Evolutionary conservation across 164 flowering plant species (phyloP).

Genomic region (Macadamia integrifolia): DNA sequence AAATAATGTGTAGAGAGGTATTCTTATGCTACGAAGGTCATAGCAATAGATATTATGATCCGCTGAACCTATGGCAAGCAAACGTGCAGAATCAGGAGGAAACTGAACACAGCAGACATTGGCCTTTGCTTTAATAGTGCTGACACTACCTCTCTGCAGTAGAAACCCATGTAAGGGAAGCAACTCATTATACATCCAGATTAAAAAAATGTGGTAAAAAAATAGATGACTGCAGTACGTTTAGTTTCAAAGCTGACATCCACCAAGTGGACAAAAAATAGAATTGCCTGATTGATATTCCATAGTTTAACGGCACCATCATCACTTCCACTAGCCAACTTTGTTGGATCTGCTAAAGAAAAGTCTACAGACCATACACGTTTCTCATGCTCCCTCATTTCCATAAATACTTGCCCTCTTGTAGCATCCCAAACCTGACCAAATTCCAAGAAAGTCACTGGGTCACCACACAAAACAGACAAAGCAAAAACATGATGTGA

Average conservation of each 20-base stretch:
- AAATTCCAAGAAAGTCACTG: conserved; percentile 6
- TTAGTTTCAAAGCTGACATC: conserved; percentile 90
- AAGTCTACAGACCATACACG: conserved; percentile 97
- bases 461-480: not conserved
- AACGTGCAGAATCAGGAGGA: conserved; percentile 67
- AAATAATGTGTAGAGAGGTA: conserved; percentile 65
- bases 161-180: conserved; percentile 43
- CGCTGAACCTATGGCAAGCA: conserved; percentile 93
- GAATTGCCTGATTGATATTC: conserved; percentile 99
- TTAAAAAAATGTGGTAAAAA: conserved; percentile 17
- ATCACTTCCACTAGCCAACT: conserved; percentile 96
- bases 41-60: conserved; percentile 86
- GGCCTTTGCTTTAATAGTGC: conserved; percentile 85
- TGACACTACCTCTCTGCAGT: conserved; percentile 82
- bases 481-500: not conserved
- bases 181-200: conserved; percentile 38
- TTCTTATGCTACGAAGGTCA: conserved; percentile 72
- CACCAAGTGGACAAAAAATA: conserved; percentile 73
- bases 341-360: conserved; percentile 83
- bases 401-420: conserved; percentile 62
- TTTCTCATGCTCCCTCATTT: conserved; percentile 89
- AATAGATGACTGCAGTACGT: conserved; percentile 66
- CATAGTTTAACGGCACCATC: conserved; percentile 96
- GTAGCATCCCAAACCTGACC: conserved; percentile 92
- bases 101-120: conserved; percentile 97